Conservation (phyloP, 2,329 filamentous ascomycete genomes). For the Phialophora expanda region DNA sequence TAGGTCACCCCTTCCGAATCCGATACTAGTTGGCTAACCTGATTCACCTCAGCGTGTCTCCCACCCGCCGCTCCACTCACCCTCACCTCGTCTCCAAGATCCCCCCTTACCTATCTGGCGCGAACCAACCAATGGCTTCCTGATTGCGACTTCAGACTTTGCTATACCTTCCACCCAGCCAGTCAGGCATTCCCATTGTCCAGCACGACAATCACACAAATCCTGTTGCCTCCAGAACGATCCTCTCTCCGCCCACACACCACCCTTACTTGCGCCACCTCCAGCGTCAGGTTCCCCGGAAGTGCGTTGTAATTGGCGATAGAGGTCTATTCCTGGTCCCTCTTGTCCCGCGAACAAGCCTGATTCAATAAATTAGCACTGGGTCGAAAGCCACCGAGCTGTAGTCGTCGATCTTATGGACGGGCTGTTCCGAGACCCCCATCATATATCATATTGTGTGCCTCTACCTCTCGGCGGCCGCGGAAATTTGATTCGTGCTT, state of each 20-base stretch:
- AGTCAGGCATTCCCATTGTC: background rate
- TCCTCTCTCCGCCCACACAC: background rate
- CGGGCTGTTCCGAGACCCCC: slow-evolving; percentile 14
- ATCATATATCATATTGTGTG: slow-evolving; percentile 13
- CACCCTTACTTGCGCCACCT: slow-evolving; percentile 4
- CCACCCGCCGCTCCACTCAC: slow-evolving; percentile 3
- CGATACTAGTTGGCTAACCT: background rate
- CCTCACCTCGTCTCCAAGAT: slow-evolving; percentile 5
- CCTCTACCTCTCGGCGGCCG: slow-evolving; percentile 15
- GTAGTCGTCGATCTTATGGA: background rate
- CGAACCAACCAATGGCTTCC: background rate
- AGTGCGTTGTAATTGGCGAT: background rate
- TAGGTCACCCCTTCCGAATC: slow-evolving; percentile 3
- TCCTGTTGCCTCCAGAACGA: background rate
- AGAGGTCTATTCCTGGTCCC: background rate
- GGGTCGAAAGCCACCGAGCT: slow-evolving; percentile 5
- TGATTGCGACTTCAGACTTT: background rate
- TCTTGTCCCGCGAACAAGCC: background rate
- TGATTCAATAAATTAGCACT: background rate
- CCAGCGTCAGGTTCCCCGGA: background rate
- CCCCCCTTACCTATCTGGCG: background rate
- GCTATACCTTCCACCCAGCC: slow-evolving; percentile 1
- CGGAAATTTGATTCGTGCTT: slow-evolving; percentile 35
- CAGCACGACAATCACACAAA: background rate
- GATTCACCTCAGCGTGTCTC: slow-evolving; percentile 3